Conservation (phyloP, 106 monocot genomes). For the Acorus calamus region DNA sequence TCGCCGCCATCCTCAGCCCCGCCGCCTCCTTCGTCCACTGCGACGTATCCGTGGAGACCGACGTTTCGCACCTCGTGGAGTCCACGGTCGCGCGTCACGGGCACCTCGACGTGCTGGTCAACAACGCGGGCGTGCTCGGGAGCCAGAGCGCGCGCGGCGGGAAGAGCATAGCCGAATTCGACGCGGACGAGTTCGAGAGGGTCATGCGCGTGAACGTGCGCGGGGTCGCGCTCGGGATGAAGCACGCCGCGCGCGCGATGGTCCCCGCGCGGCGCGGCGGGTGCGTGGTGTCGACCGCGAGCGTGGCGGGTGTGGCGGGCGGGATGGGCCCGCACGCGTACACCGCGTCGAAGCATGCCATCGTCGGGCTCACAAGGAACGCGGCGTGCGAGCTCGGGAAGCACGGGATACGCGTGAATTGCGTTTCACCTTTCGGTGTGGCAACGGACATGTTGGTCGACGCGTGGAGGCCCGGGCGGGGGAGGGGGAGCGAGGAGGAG, state of each 20-base stretch:
- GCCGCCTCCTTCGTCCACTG: constrained; percentile 22
- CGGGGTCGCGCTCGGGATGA: constrained; percentile 23
- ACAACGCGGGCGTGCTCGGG: constrained; percentile 33
- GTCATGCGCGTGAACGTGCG: constrained; percentile 1
- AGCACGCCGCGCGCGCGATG: constrained; percentile 68
- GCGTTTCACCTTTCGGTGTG: constrained; percentile 65
- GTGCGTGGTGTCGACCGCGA: constrained; percentile 51
- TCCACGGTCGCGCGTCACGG: constrained; percentile 9
- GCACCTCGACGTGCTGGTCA: constrained; percentile 29
- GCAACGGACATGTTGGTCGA: constrained; percentile 51
- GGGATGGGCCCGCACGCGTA: constrained; percentile 65
- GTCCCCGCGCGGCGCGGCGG: constrained; percentile 26
- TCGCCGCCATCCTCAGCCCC: constrained; percentile 5
- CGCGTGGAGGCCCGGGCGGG: constrained; percentile 35
- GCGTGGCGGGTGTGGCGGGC: constrained; percentile 55
- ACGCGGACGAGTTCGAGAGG: background rate
- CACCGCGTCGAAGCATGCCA: constrained; percentile 66
- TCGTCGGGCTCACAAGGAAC: constrained; percentile 72
- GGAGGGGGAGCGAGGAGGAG: constrained; percentile 17
- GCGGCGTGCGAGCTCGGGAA: constrained; percentile 66
- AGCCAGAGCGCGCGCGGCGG: no score
- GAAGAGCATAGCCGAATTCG: background rate
- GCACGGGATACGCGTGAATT: constrained; percentile 66
- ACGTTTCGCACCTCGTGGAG: constrained; percentile 22
- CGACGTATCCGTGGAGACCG: constrained; percentile 34